Base-by-base conservation (phyloP, 345 rosid species). In the Corchorus capsularis region DNA sequence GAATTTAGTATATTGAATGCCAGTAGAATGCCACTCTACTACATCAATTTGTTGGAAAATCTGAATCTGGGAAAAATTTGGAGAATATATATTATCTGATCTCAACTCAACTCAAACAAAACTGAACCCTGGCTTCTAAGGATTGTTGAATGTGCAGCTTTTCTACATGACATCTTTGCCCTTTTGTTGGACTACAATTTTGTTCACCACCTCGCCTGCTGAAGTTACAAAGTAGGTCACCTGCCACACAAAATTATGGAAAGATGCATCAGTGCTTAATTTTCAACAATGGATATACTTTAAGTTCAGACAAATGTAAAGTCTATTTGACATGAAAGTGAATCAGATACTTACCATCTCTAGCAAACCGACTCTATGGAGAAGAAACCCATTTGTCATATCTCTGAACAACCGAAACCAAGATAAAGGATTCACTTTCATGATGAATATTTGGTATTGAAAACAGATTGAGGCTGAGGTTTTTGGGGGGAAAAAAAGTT, bases 361-460 rank as follows among this genome's bases (percentile, higher is more conserved):
- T 32, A 83, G 80, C 39, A 84, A 74, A 81, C 79, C 75, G 72
- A 93, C 88, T 87, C 89, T 85, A 69, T 91, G 96, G 46, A 93
- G 92, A 82, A 93, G 94, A 82, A 91, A 87, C 53, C 97, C 92
- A 82, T 87, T 83, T 20, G 57, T 86, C 78, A 78, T 77, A 75
- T 82, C 87, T 56, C 93, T 90, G 87, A 64, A 73, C 69, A 74
- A 69, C 59, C 55, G 19, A 52, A 52, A 73, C 10, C 49, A 63
- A 32, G 13, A n/a, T 45, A 35, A 6, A 45, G 1, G 0, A 27
- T 27, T 66, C 50, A 66, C 43, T 73, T 43, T 76, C 34, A 27
- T 6, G 59, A 47, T 6, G 57, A 55, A 37, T 8, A 22, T 37
- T 9, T 54, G 27, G 17, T n/a, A 72, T 49, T 37, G 11, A 50